phyloP scores from a whole-genome alignment of 768 basidiomycete species.

The Suillus fuscotomentosus region DNA sequence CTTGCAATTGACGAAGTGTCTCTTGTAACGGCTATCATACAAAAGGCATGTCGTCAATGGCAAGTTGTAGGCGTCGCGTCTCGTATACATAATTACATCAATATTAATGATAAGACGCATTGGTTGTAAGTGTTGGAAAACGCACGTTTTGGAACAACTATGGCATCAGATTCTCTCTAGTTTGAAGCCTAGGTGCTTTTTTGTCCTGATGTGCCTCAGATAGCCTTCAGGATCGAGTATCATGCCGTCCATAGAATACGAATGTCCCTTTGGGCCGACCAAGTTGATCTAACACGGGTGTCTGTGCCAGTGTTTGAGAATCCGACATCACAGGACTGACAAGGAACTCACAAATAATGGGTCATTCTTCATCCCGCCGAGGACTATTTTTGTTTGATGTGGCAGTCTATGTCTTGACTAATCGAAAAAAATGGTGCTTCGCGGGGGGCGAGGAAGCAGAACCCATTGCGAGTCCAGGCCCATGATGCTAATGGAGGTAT shows the following conservation, averaged over 20 bases:
- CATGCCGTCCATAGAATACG: not conserved
- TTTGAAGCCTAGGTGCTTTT: not conserved
- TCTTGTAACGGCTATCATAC: not conserved
- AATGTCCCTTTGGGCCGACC: not conserved
- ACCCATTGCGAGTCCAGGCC: not conserved
- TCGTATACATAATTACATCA: not conserved
- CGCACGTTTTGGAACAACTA: not conserved
- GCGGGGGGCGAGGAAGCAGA: not conserved
- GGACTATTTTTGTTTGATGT: not conserved
- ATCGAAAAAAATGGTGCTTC: not conserved
- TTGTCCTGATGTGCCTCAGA: not conserved
- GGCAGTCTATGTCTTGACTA: too few relatives aligned
- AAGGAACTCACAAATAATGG: not conserved
- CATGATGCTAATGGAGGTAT: not conserved
- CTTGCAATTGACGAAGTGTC: not conserved
- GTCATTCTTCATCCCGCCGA: not conserved
- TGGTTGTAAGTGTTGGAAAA: not conserved
- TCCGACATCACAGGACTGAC: too few relatives aligned
- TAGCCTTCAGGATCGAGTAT: not conserved
- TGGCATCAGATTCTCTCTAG: not conserved
- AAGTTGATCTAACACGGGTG: not conserved
- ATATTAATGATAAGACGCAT: not conserved
- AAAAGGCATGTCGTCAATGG: too few relatives aligned
- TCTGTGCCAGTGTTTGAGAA: not conserved
- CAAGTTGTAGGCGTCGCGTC: not conserved